A percentile compares a stretch with the other conserved stretches of the same genome.
Evolutionary conservation across 805 yeast species (phyloP).

Genomic region (Martiniozyma abietophila): DNA sequence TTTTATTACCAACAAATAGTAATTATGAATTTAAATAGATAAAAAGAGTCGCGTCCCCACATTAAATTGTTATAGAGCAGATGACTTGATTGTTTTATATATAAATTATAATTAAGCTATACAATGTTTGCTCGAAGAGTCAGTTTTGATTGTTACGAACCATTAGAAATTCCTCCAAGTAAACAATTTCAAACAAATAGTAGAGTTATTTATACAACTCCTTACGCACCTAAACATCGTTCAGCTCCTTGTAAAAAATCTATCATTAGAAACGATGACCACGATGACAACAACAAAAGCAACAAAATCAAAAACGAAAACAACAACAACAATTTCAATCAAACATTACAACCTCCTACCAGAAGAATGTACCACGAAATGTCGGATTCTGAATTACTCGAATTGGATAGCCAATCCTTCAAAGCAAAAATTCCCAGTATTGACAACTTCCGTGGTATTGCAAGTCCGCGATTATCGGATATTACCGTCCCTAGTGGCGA

Average conservation of each 20-base stretch:
- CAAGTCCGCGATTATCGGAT: slow-evolving; percentile 11
- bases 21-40: too few relatives aligned
- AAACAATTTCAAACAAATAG: too few relatives aligned
- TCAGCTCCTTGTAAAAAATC: slow-evolving; percentile 1
- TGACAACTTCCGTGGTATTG: slow-evolving; percentile 12
- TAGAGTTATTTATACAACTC: too few relatives aligned
- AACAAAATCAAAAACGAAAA: not conserved
- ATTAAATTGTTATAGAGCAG: too few relatives aligned
- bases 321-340: slow-evolving; percentile 3
- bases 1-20: too few relatives aligned
- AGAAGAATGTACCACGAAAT: slow-evolving; percentile 40
- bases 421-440: slow-evolving; percentile 32
- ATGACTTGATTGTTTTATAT: too few relatives aligned
- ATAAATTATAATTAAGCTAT: too few relatives aligned
- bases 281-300: too few relatives aligned
- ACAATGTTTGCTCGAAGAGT: too few relatives aligned
- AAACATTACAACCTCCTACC: slow-evolving; percentile 18
- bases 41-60: too few relatives aligned
- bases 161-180: too few relatives aligned
- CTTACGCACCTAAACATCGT: slow-evolving; percentile 4
- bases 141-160: slow-evolving; percentile 9
- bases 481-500: slow-evolving; percentile 10
- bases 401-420: slow-evolving; percentile 44
- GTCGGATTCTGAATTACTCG: slow-evolving; percentile 46
- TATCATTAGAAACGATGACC: slow-evolving; percentile 5